These are phyloP conservation scores for Penicillium sp. DNA, from an alignment of 2,329 filamentous ascomycete species.

Conservation along the genomic window DNA sequence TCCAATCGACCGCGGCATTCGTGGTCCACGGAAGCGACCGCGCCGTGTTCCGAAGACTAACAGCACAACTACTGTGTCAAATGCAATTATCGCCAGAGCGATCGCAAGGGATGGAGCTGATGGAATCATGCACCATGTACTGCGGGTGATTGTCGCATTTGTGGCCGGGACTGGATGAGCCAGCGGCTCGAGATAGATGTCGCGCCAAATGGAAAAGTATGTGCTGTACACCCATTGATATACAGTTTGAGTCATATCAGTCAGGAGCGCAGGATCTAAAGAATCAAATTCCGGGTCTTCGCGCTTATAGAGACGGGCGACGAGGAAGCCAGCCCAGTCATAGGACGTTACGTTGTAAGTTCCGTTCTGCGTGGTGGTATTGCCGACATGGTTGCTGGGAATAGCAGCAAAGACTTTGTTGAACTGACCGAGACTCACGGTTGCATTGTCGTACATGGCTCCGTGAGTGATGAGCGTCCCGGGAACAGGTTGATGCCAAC, in stretches of 20 bases:
- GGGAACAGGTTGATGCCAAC: slow-evolving; percentile 13
- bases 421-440: slow-evolving; percentile 34
- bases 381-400: slow-evolving; percentile 32
- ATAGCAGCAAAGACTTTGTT: slow-evolving; percentile 38
- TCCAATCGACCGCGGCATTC: slow-evolving; percentile 35
- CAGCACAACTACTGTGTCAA: slow-evolving; percentile 33
- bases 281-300: slow-evolving; percentile 23
- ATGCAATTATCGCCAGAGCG: slow-evolving; percentile 29
- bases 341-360: slow-evolving; percentile 31
- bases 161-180: slow-evolving; percentile 16
- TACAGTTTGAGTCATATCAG: slow-evolving; percentile 27
- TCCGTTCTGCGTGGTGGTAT: slow-evolving; percentile 23
- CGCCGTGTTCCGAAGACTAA: slow-evolving; percentile 34
- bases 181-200: slow-evolving; percentile 31
- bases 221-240: slow-evolving; percentile 38
- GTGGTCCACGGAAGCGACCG: slow-evolving; percentile 32
- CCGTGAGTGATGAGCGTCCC: slow-evolving; percentile 24
- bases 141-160: slow-evolving; percentile 30
- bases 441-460: slow-evolving; percentile 34
- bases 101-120: slow-evolving; percentile 30
- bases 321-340: slow-evolving; percentile 37
- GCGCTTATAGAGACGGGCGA: slow-evolving; percentile 33
- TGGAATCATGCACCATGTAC: slow-evolving; percentile 32
- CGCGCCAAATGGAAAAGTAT: slow-evolving; percentile 36
- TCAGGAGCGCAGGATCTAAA: slow-evolving; percentile 23